Conservation (phyloP, 257 asterid species). For the Rauvolfia tetraphylla region DNA sequence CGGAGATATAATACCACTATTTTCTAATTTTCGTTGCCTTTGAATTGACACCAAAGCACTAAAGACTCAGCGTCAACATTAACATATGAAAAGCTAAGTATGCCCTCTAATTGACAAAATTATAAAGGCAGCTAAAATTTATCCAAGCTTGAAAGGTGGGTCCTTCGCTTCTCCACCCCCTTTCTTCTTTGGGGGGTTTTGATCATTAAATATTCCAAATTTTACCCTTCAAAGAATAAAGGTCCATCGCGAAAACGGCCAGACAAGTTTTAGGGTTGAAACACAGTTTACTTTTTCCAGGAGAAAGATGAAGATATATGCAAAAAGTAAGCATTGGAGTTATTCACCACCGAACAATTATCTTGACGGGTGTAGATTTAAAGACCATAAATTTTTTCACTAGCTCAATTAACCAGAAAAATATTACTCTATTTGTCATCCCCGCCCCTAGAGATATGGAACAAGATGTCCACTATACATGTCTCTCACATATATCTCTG, state of each 20-base stretch:
- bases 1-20: neutral
- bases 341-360: too few relatives aligned
- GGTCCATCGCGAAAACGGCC: neutral
- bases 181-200: neutral
- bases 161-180: neutral
- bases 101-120: neutral
- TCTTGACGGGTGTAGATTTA: too few relatives aligned
- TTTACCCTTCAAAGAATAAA: neutral
- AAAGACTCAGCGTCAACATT: neutral
- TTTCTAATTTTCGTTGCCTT: neutral
- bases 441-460: too few relatives aligned
- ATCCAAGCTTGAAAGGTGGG: slow-evolving; percentile 1
- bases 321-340: too few relatives aligned
- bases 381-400: too few relatives aligned
- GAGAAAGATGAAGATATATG: too few relatives aligned
- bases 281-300: too few relatives aligned
- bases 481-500: too few relatives aligned
- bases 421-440: too few relatives aligned
- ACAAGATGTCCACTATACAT: too few relatives aligned
- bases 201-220: slow-evolving; percentile 3
- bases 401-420: too few relatives aligned
- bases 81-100: neutral
- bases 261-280: neutral
- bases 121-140: neutral
- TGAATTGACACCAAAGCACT: slow-evolving; percentile 4